Percentiles rank a stretch among this genome's conserved stretches.
Evolutionary conservation across 2,329 filamentous ascomycete species (phyloP).

Genomic region (Aschersonia sp.): DNA sequence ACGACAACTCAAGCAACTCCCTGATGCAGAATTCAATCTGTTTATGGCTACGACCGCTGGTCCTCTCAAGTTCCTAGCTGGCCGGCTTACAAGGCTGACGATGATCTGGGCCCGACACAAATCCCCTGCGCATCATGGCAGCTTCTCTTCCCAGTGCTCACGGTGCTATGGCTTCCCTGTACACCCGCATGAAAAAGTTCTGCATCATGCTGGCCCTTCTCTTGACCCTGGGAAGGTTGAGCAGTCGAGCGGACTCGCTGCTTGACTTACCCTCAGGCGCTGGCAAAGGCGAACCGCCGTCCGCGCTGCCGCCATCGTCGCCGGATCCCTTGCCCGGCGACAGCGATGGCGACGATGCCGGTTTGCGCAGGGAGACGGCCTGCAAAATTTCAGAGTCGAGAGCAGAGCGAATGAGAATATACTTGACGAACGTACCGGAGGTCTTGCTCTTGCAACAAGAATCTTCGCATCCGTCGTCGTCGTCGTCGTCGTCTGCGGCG

Average conservation of each 20-base stretch:
- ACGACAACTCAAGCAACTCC: too few species aligned
- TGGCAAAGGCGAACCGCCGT: too few species aligned
- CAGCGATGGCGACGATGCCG: neutral
- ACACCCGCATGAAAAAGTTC: conserved; percentile 4
- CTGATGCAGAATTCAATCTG: too few species aligned
- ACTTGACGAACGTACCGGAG: neutral
- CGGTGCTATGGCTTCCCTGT: neutral
- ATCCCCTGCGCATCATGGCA: too few species aligned
- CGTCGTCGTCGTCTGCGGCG: too few species aligned
- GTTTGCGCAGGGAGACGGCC: neutral
- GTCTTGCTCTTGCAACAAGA: neutral
- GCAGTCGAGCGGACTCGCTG: neutral
- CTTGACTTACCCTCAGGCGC: neutral
- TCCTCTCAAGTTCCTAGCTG: too few species aligned
- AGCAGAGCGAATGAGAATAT: neutral
- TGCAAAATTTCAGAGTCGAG: neutral
- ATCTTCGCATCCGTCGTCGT: neutral
- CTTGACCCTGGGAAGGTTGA: neutral
- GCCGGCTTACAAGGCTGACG: too few species aligned
- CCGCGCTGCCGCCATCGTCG: too few species aligned
- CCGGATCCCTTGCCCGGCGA: neutral
- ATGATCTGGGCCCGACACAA: too few species aligned
- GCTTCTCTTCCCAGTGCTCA: too few species aligned
- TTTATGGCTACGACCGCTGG: too few species aligned
- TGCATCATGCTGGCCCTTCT: conserved; percentile 8